Evolutionary conservation across 768 basidiomycete species (phyloP).

Genomic region (Suillus ampliporus): DNA sequence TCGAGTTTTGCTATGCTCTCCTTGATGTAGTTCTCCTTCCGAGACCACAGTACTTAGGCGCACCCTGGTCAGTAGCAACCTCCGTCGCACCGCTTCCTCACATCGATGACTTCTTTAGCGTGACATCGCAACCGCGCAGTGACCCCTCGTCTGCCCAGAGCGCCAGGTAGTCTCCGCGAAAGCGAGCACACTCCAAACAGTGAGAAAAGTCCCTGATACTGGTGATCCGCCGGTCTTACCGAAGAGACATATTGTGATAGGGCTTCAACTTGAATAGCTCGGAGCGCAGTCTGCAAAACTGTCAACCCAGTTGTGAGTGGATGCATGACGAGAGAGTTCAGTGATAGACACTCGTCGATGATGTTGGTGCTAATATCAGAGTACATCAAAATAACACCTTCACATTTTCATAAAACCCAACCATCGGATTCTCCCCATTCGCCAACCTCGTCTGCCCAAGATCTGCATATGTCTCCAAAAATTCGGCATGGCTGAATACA

Average conservation of each 20-base stretch:
- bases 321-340: background rate
- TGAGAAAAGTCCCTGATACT: background rate
- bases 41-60: no score
- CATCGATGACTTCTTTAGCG: background rate
- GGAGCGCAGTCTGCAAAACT: background rate
- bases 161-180: no score
- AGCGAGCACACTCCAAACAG: background rate
- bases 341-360: background rate
- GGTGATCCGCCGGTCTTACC: no score
- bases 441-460: constrained; percentile 68
- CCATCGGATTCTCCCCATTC: constrained; percentile 88
- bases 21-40: no score
- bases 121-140: background rate
- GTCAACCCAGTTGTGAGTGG: background rate
- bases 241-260: background rate
- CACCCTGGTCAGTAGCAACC: no score
- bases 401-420: constrained; percentile 92
- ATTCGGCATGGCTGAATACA: constrained; percentile 89
- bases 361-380: background rate
- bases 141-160: background rate
- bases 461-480: constrained; percentile 86
- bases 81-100: no score
- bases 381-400: constrained; percentile 80
- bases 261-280: background rate
- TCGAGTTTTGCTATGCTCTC: no score